phyloP scores from a whole-genome alignment of 164 flowering plant genomes.

The Sextonia rubra region DNA sequence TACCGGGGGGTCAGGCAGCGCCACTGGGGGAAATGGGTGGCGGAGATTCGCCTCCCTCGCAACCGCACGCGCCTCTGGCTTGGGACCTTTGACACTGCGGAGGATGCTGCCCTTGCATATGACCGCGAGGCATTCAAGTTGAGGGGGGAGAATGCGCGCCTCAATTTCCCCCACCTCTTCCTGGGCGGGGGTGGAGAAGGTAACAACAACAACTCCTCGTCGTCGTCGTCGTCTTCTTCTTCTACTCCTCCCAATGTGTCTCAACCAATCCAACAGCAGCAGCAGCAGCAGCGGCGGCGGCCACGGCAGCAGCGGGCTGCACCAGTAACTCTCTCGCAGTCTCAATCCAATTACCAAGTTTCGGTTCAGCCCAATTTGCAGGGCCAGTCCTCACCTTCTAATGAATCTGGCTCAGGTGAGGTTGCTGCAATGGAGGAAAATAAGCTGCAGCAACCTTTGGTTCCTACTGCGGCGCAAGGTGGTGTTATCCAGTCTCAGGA shows the following conservation, averaged over 20 bases:
- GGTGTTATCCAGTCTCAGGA: constrained; percentile 31
- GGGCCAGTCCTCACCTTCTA: constrained; percentile 14
- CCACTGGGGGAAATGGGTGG: constrained; percentile 99
- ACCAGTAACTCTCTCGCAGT: constrained; percentile 12
- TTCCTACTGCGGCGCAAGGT: constrained; percentile 18
- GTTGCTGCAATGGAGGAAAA: constrained; percentile 1
- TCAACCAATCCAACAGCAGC: constrained; percentile 4
- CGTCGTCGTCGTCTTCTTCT: constrained; percentile 17
- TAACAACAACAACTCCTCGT: constrained; percentile 3
- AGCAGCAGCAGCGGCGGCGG: too few relatives aligned
- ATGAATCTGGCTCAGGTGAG: constrained; percentile 31
- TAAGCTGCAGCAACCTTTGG: neutral
- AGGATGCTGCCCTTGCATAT: constrained; percentile 90
- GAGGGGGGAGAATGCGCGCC: constrained; percentile 84
- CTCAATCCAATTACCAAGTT: neutral
- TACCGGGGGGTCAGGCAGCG: constrained; percentile 95
- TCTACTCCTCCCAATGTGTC: constrained; percentile 1
- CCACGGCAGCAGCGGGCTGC: constrained; percentile 10
- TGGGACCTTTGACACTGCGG: constrained; percentile 95
- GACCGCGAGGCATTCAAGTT: constrained; percentile 86
- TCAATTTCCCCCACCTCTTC: constrained; percentile 81
- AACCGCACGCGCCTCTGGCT: constrained; percentile 96
- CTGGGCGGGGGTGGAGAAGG: constrained; percentile 36
- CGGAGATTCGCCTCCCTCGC: constrained; percentile 89
- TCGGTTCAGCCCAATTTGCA: constrained; percentile 1